Evolutionary conservation across 257 asterid species (phyloP), one percentile per base, ranked within the genome.

Genomic region (Ajuga chamaepitys): DNA sequence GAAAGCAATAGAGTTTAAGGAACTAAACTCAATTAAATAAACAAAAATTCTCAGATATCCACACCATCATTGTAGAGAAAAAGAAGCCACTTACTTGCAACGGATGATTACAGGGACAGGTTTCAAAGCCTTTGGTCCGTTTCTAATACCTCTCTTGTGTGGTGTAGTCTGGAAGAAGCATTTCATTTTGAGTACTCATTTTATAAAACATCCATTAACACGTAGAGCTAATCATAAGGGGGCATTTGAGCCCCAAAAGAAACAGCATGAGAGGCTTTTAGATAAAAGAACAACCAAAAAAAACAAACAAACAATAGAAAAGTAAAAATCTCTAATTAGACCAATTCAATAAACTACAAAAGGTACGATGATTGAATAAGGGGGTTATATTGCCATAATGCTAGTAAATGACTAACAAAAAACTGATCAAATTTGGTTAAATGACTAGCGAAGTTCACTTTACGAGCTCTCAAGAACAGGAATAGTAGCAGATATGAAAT

Each of bases 41-140:
- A 14, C n/a, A 35, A 10, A 30, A 16, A 10, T n/a, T 52, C 4
- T 18, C 13, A 50, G 6, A 41, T 16, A 14, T 6, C 48, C 17
- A 53, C 24, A 8, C 45, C 1, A 47, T 45, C 66, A 50, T 3
- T 32, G 20, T 7, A 38, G 42, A 16, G 55, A 48, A 71, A 67
- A 37, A 53, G 73, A 76, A 65, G 24, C 68, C n/a, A 37, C 95
- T 83, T 88, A 90, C 99, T 11, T 94, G 97, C 99, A 94, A 25
- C 92, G 94, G 46, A 88, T 73, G 68, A 90, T 94, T 56, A 94
- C 97, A 20, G 99, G 99, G 58, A 82, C 83, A 52, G 97, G 97
- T 82, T 94, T 94, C 83, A 94, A 80, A 79, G 97, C 97, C 84
- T 86, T 94, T 8, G 99, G 99, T 74, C 96, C 99, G 77, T 94